Percentiles rank a stretch among this genome's conserved stretches.
Conservation (phyloP, 2,329 filamentous ascomycete species). For the Penicillium palitans region DNA sequence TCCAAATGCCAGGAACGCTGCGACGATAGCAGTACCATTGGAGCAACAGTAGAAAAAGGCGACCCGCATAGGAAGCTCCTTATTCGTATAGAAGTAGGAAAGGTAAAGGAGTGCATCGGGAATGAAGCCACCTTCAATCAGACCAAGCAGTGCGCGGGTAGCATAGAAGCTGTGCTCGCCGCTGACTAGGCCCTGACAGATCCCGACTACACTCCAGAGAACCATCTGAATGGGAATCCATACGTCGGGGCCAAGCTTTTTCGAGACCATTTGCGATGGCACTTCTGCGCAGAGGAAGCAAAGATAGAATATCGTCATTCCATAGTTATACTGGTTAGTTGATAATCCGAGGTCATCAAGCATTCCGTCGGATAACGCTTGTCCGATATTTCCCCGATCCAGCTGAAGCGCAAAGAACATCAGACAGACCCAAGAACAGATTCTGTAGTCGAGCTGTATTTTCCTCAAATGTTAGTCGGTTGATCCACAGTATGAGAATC, state of each 20-base stretch:
- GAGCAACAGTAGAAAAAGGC: constrained; percentile 2
- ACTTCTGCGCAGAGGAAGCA: constrained; percentile 56
- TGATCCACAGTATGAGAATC: too few relatives aligned
- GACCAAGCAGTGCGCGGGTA: constrained; percentile 46
- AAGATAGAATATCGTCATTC: constrained; percentile 57
- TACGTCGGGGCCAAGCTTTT: constrained; percentile 55
- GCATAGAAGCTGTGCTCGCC: constrained; percentile 45
- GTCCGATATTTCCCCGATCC: constrained; percentile 38
- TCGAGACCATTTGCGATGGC: constrained; percentile 57
- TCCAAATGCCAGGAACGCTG: constrained; percentile 8
- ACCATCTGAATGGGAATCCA: constrained; percentile 59
- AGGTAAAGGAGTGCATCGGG: constrained; percentile 24
- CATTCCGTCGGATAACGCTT: constrained; percentile 40
- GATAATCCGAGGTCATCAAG: constrained; percentile 37
- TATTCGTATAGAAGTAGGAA: constrained; percentile 8
- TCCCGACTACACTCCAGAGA: constrained; percentile 37
- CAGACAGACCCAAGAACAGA: constrained; percentile 2
- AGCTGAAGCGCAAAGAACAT: constrained; percentile 37
- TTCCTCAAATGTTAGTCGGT: neutral
- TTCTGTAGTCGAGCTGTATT: constrained; percentile 6
- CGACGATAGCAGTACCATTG: constrained; percentile 1
- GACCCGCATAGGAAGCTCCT: constrained; percentile 4
- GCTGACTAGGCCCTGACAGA: constrained; percentile 48
- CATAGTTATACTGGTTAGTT: constrained; percentile 43
- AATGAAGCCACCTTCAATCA: constrained; percentile 51